phyloP scores from a whole-genome alignment of 208 protist genomes.

The Leishmania mexicana region DNA sequence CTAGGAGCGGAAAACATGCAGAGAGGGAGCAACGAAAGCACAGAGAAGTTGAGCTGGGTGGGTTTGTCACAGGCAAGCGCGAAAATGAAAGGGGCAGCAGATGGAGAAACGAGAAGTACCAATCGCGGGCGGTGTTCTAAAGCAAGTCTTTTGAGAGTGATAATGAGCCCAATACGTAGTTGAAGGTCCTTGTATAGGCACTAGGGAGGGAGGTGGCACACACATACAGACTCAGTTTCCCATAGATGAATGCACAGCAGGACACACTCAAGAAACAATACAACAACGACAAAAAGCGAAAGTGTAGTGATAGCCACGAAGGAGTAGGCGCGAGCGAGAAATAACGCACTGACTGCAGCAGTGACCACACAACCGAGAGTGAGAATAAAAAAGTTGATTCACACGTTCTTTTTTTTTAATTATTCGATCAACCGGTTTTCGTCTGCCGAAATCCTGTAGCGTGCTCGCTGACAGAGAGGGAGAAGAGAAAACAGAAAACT shows the following conservation, averaged over 20 bases:
- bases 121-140: neutral
- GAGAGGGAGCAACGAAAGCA: neutral
- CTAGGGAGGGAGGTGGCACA: neutral
- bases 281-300: constrained; percentile 3
- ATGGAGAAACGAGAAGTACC: neutral
- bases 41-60: neutral
- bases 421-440: neutral
- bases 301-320: constrained; percentile 1
- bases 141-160: neutral
- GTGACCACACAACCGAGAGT: neutral
- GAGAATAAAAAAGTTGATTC: neutral
- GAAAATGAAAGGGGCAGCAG: neutral
- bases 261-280: neutral
- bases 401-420: neutral
- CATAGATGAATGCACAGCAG: neutral
- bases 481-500: neutral
- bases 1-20: neutral
- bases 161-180: neutral
- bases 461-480: neutral
- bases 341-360: neutral
- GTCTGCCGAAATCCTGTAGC: neutral
- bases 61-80: neutral
- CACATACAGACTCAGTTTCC: neutral
- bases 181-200: neutral
- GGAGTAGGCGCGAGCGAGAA: constrained; percentile 1